Evolutionary conservation across 805 yeast genomes (phyloP).

Genomic region (Monosporozyma siamensis): DNA sequence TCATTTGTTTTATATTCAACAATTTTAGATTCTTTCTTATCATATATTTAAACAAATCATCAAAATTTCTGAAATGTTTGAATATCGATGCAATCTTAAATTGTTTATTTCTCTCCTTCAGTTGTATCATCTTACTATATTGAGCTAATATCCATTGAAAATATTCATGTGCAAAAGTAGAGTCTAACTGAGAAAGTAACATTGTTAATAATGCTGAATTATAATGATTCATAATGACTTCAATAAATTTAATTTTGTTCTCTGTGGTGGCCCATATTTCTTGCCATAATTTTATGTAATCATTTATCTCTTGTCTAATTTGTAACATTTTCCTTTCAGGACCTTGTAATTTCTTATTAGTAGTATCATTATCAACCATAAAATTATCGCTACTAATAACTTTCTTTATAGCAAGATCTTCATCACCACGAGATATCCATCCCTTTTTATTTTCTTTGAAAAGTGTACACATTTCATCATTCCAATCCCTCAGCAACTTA

Average conservation of each 20-base stretch:
- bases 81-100: neutral
- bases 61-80: neutral
- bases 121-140: conserved; percentile 2
- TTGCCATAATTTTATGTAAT: conserved; percentile 10
- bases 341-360: conserved; percentile 52
- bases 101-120: neutral
- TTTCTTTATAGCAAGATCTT: conserved; percentile 8
- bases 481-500: no score
- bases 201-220: conserved; percentile 8
- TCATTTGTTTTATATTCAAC: conserved; percentile 10
- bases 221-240: conserved; percentile 9
- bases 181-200: neutral
- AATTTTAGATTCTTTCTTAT: conserved; percentile 9
- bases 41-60: neutral
- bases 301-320: conserved; percentile 8
- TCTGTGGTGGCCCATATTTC: conserved; percentile 13
- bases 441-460: conserved; percentile 5
- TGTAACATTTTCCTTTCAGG: conserved; percentile 10
- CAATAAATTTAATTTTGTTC: conserved; percentile 10
- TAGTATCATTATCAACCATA: conserved; percentile 34
- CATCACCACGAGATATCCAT: conserved; percentile 14
- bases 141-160: conserved; percentile 10
- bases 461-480: neutral
- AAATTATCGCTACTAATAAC: conserved; percentile 19
- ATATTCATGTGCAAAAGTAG: conserved; percentile 4